Evolutionary conservation across 2,329 filamentous ascomycete genomes (phyloP).

Genomic region (Calonectria naviculata): DNA sequence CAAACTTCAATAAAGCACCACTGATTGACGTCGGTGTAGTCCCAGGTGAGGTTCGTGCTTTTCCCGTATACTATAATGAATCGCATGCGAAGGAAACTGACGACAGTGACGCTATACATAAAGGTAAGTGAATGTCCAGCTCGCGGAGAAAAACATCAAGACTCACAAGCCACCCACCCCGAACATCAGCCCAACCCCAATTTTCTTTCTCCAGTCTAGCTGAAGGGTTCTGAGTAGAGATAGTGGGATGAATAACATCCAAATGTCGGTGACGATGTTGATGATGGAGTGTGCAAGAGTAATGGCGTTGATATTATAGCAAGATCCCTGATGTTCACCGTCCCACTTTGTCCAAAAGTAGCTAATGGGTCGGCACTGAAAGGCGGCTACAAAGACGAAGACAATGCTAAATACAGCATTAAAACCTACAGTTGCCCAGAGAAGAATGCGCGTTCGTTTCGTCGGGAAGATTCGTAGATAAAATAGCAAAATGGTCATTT

Average conservation of each 20-base stretch:
- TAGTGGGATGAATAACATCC: background rate
- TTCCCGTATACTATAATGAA: background rate
- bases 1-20: background rate
- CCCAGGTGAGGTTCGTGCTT: background rate
- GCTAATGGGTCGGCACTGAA: background rate
- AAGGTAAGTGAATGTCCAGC: background rate
- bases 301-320: background rate
- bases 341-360: background rate
- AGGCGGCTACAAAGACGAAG: background rate
- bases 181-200: background rate
- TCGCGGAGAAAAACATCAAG: background rate
- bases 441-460: background rate
- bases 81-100: background rate
- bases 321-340: background rate
- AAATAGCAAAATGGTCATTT: background rate
- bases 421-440: background rate
- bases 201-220: background rate
- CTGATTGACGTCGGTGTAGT: background rate
- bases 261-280: background rate
- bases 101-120: background rate
- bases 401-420: background rate
- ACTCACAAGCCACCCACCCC: background rate
- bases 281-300: background rate
- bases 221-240: background rate
- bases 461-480: background rate